phyloP scores from a whole-genome alignment of 768 basidiomycete species.

The Boletus coccyginus region DNA sequence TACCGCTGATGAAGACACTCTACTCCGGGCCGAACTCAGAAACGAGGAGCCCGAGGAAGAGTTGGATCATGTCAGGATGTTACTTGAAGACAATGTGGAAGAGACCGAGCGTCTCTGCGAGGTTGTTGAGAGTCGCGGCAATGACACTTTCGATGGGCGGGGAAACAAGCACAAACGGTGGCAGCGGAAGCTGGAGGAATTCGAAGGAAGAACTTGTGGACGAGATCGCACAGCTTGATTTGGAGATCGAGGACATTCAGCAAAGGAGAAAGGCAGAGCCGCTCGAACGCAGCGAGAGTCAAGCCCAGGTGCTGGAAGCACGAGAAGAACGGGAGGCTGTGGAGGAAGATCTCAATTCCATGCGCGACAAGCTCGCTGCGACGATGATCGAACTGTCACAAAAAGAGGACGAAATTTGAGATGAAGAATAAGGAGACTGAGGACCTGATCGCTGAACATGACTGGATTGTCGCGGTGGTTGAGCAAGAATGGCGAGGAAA shows the following conservation, averaged over 20 bases:
- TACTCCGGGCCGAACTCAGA: conserved; percentile 56
- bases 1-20: conserved; percentile 45
- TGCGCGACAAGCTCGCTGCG: conserved; percentile 76
- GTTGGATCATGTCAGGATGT: conserved; percentile 62
- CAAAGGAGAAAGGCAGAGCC: conserved; percentile 60
- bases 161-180: conserved; percentile 40
- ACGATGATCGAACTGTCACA: conserved; percentile 80
- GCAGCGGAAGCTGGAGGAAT: conserved; percentile 50
- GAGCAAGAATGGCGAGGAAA: conserved; percentile 89
- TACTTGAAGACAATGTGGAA: conserved; percentile 80
- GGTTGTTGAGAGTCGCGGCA: conserved; percentile 56
- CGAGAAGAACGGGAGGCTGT: conserved; percentile 72
- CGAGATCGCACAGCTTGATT: conserved; percentile 56
- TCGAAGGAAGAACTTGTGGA: conserved; percentile 70
- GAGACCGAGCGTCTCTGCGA: conserved; percentile 76
- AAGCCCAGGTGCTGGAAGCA: conserved; percentile 67
- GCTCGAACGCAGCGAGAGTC: conserved; percentile 69
- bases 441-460: conserved; percentile 72
- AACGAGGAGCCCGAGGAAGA: conserved; percentile 73
- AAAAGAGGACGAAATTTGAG: conserved; percentile 82
- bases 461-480: conserved; percentile 66
- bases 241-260: conserved; percentile 67
- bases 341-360: conserved; percentile 73
- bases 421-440: conserved; percentile 74
- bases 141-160: conserved; percentile 39